Conservation (phyloP, 306 rosid genomes). For the Inga leiocalycina region DNA sequence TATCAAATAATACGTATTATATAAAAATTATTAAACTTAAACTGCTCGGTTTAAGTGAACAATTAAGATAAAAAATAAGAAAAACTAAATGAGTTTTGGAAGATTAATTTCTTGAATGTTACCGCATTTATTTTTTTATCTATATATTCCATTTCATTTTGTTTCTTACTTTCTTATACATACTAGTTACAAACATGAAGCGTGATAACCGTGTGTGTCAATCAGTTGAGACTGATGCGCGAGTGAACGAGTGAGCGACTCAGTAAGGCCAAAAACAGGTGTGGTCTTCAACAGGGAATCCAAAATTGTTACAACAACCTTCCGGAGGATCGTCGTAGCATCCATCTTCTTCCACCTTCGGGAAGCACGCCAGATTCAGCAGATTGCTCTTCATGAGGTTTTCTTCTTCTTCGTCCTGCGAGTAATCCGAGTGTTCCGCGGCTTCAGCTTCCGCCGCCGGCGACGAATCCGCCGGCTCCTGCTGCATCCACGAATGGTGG, state of each 20-base stretch:
- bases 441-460: slow-evolving; percentile 35
- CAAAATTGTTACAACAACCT: slow-evolving; percentile 51
- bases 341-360: slow-evolving; percentile 59
- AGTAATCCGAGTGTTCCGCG: slow-evolving; percentile 57
- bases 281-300: slow-evolving; percentile 53
- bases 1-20: too few species aligned
- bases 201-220: neutral
- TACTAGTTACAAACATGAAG: neutral
- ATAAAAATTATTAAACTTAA: too few species aligned
- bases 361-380: slow-evolving; percentile 38
- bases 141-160: neutral
- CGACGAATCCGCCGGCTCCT: slow-evolving; percentile 70
- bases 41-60: too few species aligned
- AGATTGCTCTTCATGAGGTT: slow-evolving; percentile 22
- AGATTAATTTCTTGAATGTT: too few species aligned
- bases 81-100: too few species aligned
- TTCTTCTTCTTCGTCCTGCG: slow-evolving; percentile 67
- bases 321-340: slow-evolving; percentile 54
- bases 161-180: neutral
- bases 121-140: too few species aligned
- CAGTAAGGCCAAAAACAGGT: slow-evolving; percentile 55
- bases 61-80: too few species aligned
- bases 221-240: neutral
- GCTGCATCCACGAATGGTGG: slow-evolving; percentile 43
- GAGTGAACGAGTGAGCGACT: neutral